Percentiles rank a stretch among this genome's conserved stretches.
Conservation (phyloP, 176 grass and related monocot genomes). For the Oryza glumipatula region DNA sequence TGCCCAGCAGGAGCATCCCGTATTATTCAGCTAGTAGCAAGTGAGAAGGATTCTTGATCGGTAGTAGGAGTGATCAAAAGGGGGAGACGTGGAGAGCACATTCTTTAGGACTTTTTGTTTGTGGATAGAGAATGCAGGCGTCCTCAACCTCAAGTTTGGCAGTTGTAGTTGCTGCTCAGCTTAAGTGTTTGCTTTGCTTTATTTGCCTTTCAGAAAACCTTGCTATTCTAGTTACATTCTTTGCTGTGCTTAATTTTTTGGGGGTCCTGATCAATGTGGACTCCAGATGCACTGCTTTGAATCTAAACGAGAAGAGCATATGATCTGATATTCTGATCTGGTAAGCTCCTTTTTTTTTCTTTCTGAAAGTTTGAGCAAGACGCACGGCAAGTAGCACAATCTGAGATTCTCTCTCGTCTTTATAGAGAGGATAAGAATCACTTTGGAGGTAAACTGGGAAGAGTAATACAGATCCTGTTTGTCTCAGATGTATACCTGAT, state of each 20-base stretch:
- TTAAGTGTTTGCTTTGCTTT: conserved; percentile 11
- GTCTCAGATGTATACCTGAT: background rate
- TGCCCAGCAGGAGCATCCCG: conserved; percentile 29
- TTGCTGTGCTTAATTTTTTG: conserved; percentile 3
- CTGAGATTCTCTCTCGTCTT: background rate
- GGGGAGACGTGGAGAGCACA: conserved; percentile 27
- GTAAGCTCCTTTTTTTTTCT: background rate
- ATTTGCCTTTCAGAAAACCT: conserved; percentile 10
- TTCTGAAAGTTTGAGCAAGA: background rate
- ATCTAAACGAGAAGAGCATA: conserved; percentile 16
- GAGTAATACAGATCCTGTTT: background rate
- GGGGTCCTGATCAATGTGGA: background rate
- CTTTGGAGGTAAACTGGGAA: background rate
- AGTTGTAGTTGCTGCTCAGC: conserved; percentile 2
- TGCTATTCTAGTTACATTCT: conserved; percentile 18
- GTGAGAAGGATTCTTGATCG: conserved; percentile 32
- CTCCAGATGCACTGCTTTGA: conserved; percentile 4
- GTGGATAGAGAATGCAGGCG: conserved; percentile 30
- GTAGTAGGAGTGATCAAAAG: conserved; percentile 34
- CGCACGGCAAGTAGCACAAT: background rate
- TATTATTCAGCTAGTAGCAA: background rate
- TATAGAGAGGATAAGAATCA: background rate
- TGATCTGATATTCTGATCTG: conserved; percentile 27
- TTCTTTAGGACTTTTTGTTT: conserved; percentile 42
- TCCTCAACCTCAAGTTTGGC: conserved; percentile 17